Base-by-base conservation (phyloP, 306 rosid genomes). In the Corylus heterophylla region DNA sequence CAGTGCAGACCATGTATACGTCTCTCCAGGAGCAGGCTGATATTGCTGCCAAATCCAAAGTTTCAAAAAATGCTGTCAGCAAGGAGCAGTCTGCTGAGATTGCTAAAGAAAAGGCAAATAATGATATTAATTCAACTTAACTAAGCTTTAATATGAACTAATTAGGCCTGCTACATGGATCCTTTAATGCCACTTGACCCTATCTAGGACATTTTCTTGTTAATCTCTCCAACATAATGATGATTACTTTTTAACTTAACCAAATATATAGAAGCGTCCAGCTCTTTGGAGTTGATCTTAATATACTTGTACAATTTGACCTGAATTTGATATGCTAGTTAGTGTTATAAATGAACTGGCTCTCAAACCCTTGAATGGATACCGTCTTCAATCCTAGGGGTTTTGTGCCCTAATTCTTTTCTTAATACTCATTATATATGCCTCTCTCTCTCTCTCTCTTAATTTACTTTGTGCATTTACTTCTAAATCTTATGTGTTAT, bases 71-170 rank as follows among this genome's bases (percentile, higher is more conserved):
- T 86, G 86, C 74, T 69, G 73, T 90, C 84, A 93, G 86, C 90
- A 84, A 56, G 84, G 98, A 96, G 81, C 78, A 96, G 80, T 89
- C 94, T 50, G 99, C 99, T 83, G 99, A 93, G 81, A 83, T 87
- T 72, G 92, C 94, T 20, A 96, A 96, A 85, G 99, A 96, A 76
- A 93, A 93, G 97, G 99, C 91, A 87, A 1, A 0, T 16, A 49
- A 42, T 68, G 51, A 63, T 31, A 22, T 49, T 49, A 59, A 59
- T 39, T 58, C 0, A 58, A 20, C 64, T 58, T 35, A 58, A 58
- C 64, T 56, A 56, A 56, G 63, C 12, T 25, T 20, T 56, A 56
- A 56, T 56, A 8, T 20, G 3, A 56, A 20, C 18, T 37, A 64
- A 64, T 64, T 31, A 18, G 51, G 72, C 27, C 11, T 18, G 49